phyloP scores from a whole-genome alignment of 768 basidiomycete genomes.

The Lentinus tigrinus region DNA sequence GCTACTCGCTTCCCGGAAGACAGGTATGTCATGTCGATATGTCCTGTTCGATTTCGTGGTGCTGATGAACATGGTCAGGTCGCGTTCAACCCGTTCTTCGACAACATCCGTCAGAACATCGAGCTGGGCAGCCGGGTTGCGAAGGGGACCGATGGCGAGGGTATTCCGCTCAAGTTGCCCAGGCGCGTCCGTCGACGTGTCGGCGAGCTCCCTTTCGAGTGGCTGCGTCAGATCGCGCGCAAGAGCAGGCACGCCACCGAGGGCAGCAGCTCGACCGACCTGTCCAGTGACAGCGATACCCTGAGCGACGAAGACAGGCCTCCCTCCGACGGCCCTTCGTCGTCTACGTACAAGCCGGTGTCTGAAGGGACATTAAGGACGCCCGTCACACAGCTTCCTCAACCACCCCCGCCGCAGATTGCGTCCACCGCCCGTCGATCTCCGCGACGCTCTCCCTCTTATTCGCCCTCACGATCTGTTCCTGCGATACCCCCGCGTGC shows the following conservation, averaged over 20 bases:
- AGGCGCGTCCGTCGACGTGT: constrained; percentile 40
- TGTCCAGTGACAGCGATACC: background rate
- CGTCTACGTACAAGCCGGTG: background rate
- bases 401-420: background rate
- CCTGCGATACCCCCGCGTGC: background rate
- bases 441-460: constrained; percentile 4
- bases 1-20: constrained; percentile 11
- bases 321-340: constrained; percentile 4
- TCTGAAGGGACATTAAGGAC: background rate
- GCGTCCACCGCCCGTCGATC: background rate
- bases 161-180: constrained; percentile 70
- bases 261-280: constrained; percentile 19
- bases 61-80: constrained; percentile 17
- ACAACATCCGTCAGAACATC: constrained; percentile 85
- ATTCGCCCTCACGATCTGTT: constrained; percentile 1
- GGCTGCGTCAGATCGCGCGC: constrained; percentile 72
- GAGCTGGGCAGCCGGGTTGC: constrained; percentile 54
- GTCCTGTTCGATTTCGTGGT: background rate
- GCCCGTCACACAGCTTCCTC: background rate
- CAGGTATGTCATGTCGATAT: constrained; percentile 2
- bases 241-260: constrained; percentile 37
- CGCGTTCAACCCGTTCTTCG: constrained; percentile 89
- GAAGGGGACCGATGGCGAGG: constrained; percentile 56
- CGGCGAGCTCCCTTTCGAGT: constrained; percentile 75
- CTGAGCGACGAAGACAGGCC: constrained; percentile 5